A percentile compares a stretch with the other conserved stretches of the same genome.
phyloP scores from a whole-genome alignment of 345 rosid species.

The Balakata baccata region DNA sequence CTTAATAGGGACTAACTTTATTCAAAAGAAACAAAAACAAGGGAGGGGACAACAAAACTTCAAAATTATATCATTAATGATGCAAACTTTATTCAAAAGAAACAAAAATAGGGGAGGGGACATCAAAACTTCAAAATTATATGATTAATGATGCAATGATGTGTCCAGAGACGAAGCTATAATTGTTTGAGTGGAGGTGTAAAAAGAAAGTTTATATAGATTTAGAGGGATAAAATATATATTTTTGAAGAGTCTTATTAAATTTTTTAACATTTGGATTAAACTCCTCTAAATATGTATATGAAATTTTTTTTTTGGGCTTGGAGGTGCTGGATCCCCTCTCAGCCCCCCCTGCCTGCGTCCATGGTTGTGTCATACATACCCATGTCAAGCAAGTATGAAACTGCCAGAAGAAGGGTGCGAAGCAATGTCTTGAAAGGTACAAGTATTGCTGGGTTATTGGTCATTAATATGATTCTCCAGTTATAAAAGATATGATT shows the following conservation, averaged over 20 bases:
- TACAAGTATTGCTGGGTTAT: slow-evolving; percentile 17
- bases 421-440: slow-evolving; percentile 19
- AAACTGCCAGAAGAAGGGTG: slow-evolving; percentile 24
- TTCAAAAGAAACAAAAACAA: background rate
- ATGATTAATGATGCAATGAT: background rate
- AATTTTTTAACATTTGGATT: no score
- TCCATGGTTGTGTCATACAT: no score
- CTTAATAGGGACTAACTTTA: slow-evolving; percentile 29
- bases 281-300: no score
- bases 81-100: slow-evolving; percentile 9
- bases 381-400: slow-evolving; percentile 30
- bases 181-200: no score
- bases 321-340: no score
- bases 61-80: background rate
- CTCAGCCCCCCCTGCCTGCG: no score
- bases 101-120: background rate
- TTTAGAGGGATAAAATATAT: no score
- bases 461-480: slow-evolving; percentile 6
- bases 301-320: no score
- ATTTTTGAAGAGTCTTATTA: no score
- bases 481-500: slow-evolving; percentile 24
- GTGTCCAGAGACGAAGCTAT: no score
- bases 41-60: background rate
- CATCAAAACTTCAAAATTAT: background rate
- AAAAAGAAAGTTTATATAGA: no score